phyloP scores from a whole-genome alignment of 2,329 filamentous ascomycete species.

The Stagonosporopsis vannaccii region DNA sequence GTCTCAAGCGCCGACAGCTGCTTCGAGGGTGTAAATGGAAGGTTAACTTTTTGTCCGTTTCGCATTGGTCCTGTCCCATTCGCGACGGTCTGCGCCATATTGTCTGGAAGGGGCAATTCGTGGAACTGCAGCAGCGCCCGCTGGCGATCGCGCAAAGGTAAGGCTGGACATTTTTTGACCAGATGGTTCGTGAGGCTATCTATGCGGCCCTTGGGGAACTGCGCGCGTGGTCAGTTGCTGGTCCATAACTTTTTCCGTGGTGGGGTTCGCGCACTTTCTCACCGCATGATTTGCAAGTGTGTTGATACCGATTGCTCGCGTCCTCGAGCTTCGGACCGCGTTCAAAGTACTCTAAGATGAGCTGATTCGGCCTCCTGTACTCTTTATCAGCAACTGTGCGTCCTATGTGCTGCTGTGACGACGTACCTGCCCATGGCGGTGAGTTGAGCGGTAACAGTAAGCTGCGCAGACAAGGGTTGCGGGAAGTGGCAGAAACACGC shows the following conservation, averaged over 20 bases:
- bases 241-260: slow-evolving; percentile 20
- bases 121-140: slow-evolving; percentile 76
- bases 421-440: slow-evolving; percentile 20
- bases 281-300: slow-evolving; percentile 87
- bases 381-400: slow-evolving; percentile 9
- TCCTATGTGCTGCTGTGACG: slow-evolving; percentile 3
- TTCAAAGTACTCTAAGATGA: slow-evolving; percentile 89
- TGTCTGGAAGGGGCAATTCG: slow-evolving; percentile 64
- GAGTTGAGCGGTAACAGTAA: slow-evolving; percentile 18
- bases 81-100: slow-evolving; percentile 35
- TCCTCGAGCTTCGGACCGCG: slow-evolving; percentile 86
- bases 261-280: slow-evolving; percentile 62
- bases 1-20: slow-evolving; percentile 84
- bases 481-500: slow-evolving; percentile 9
- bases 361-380: slow-evolving; percentile 75
- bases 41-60: slow-evolving; percentile 44
- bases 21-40: slow-evolving; percentile 56
- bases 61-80: slow-evolving; percentile 29
- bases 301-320: slow-evolving; percentile 88
- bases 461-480: slow-evolving; percentile 11
- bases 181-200: slow-evolving; percentile 84
- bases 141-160: slow-evolving; percentile 76
- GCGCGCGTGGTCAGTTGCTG: slow-evolving; percentile 30
- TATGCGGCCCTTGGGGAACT: slow-evolving; percentile 86
- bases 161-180: slow-evolving; percentile 84